These are phyloP conservation scores for Metarhizium robertsii DNA, from an alignment of 2,329 filamentous ascomycete species.

Conservation along the genomic window DNA sequence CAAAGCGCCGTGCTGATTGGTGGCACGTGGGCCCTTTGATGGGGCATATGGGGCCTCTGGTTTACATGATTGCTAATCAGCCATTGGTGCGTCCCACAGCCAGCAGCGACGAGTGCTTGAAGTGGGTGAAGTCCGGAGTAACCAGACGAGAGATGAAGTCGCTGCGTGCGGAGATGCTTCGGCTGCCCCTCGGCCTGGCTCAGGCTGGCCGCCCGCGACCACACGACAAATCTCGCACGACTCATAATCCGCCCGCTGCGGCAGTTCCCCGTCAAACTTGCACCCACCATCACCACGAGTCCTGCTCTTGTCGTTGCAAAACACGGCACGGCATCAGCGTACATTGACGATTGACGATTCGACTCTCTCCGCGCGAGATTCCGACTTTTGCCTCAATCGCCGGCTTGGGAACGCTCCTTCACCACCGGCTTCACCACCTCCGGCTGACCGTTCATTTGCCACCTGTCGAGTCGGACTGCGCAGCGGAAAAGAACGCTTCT, in stretches of 20 bases:
- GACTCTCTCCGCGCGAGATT: neutral
- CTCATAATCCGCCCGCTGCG: conserved; percentile 3
- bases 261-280: neutral
- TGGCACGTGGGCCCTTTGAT: neutral
- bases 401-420: neutral
- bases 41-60: neutral
- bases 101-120: too few species aligned
- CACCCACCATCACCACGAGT: conserved; percentile 1
- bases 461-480: neutral
- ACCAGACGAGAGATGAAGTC: too few species aligned
- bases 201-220: neutral
- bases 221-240: conserved; percentile 5
- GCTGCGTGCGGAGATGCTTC: conserved; percentile 1
- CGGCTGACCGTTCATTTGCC: neutral
- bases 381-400: neutral
- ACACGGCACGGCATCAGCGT: neutral
- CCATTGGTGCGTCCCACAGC: neutral
- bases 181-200: conserved; percentile 5
- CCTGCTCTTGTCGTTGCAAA: neutral
- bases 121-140: too few species aligned
- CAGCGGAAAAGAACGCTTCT: neutral
- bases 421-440: neutral
- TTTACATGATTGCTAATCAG: conserved; percentile 1
- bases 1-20: neutral
- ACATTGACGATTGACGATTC: neutral